These are phyloP conservation scores for Pseudocercospora vitis DNA, from an alignment of 2,329 filamentous ascomycete genomes.

Conservation along the genomic window DNA sequence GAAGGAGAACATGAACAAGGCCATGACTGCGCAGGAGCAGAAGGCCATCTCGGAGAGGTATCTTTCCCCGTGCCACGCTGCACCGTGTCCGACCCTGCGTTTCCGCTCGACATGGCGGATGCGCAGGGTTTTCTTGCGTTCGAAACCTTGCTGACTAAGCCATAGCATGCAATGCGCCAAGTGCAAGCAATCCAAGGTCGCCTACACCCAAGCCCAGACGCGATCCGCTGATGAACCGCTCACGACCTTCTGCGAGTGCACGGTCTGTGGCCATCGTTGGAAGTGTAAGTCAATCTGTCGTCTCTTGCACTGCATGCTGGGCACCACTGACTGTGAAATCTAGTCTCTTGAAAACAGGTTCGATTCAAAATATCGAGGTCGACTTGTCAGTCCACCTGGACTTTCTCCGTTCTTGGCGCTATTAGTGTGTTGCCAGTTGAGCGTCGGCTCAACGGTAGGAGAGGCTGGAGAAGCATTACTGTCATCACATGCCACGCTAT, in stretches of 20 bases:
- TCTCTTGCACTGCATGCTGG: neutral
- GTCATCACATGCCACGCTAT: neutral
- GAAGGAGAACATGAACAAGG: conserved; percentile 94
- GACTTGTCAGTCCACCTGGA: too few species aligned
- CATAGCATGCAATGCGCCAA: conserved; percentile 80
- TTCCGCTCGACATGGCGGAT: conserved; percentile 17
- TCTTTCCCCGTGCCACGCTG: conserved; percentile 13
- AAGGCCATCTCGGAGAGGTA: conserved; percentile 66
- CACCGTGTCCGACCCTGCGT: conserved; percentile 18
- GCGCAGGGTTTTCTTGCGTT: conserved; percentile 38
- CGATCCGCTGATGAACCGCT: conserved; percentile 89
- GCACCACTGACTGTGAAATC: neutral
- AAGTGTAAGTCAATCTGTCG: conserved; percentile 40
- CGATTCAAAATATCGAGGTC: too few species aligned
- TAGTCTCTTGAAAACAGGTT: neutral
- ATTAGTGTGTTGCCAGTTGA: neutral
- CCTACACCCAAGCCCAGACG: conserved; percentile 95
- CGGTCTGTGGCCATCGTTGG: conserved; percentile 53
- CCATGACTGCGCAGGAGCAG: conserved; percentile 89
- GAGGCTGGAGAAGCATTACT: neutral
- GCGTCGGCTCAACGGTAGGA: neutral
- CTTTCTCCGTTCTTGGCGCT: too few species aligned
- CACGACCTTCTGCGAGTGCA: conserved; percentile 58
- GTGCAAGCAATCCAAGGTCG: conserved; percentile 91
- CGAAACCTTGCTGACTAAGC: conserved; percentile 23